A percentile compares a stretch with the other conserved stretches of the same genome.
Evolutionary conservation across 2,329 filamentous ascomycete genomes (phyloP).

Genomic region (Cladosporium sp.): DNA sequence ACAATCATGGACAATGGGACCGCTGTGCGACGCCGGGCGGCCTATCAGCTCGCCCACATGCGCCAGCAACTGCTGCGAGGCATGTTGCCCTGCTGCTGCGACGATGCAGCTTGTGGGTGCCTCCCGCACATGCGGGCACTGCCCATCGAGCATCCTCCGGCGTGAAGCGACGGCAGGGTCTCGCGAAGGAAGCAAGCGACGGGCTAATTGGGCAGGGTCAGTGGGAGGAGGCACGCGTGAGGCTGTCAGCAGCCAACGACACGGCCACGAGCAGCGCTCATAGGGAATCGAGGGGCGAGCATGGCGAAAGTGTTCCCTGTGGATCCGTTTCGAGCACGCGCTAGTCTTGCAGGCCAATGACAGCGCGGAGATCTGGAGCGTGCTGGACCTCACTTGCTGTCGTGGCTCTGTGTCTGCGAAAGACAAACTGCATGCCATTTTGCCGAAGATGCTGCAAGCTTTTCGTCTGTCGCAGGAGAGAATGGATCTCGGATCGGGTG

Average conservation of each 20-base stretch:
- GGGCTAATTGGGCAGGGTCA: background rate
- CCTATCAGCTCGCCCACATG: conserved; percentile 14
- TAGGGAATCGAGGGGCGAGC: background rate
- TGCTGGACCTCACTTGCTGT: conserved; percentile 8
- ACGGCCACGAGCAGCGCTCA: conserved; percentile 6
- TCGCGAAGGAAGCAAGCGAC: background rate
- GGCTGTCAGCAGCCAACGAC: conserved; percentile 7
- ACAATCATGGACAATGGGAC: too few species aligned
- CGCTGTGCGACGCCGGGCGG: background rate
- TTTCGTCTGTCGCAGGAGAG: background rate
- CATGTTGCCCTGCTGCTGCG: background rate
- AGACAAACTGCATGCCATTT: background rate
- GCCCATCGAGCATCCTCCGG: background rate
- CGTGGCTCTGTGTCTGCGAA: background rate
- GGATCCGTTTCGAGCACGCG: background rate
- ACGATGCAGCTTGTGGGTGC: background rate
- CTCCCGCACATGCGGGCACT: background rate
- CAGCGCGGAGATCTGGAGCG: background rate
- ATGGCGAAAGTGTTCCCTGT: background rate
- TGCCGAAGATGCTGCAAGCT: conserved; percentile 4
- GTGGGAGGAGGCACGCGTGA: background rate
- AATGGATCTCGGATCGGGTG: background rate
- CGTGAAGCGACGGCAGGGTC: conserved; percentile 1
- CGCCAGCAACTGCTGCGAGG: background rate
- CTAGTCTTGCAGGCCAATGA: background rate